Evolutionary conservation across 192 early-diverging fungal species (phyloP).

Genomic region (Umbelopsis sp.): DNA sequence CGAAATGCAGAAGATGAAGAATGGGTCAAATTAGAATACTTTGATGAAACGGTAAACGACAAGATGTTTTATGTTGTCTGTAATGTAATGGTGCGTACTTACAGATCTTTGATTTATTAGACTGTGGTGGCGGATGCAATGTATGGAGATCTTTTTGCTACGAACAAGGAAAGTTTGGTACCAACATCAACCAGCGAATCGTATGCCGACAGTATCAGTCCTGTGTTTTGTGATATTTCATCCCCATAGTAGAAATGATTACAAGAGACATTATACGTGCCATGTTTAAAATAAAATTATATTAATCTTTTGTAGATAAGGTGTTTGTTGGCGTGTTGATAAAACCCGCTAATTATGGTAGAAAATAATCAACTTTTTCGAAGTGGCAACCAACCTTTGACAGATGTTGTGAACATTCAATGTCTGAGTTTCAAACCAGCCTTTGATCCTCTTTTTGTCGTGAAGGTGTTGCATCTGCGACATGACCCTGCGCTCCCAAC

Average conservation of each 20-base stretch:
- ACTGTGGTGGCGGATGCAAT: neutral
- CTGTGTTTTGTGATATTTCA: neutral
- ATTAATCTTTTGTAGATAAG: too few relatives aligned
- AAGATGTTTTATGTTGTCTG: neutral
- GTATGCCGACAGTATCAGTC: constrained; percentile 19
- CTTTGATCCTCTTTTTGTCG: neutral
- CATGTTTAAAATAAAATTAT: too few relatives aligned
- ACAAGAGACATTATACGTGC: too few relatives aligned
- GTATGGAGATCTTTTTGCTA: neutral
- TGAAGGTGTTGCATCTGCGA: neutral
- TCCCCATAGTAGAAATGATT: too few relatives aligned
- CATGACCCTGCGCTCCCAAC: neutral
- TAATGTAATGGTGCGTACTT: neutral
- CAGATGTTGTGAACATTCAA: too few relatives aligned
- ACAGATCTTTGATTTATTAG: neutral
- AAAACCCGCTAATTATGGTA: too few relatives aligned
- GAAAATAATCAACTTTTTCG: too few relatives aligned
- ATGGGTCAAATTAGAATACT: constrained; percentile 70
- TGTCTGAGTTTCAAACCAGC: too few relatives aligned
- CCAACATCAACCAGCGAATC: constrained; percentile 5
- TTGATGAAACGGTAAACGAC: constrained; percentile 53
- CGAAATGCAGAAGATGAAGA: constrained; percentile 69
- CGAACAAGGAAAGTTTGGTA: neutral
- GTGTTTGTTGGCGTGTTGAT: too few relatives aligned
- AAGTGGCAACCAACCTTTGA: too few relatives aligned